Evolutionary conservation across 2,329 filamentous ascomycete genomes (phyloP), one percentile per base, ranked within the genome.

Genomic region (Xylariales sp.): DNA sequence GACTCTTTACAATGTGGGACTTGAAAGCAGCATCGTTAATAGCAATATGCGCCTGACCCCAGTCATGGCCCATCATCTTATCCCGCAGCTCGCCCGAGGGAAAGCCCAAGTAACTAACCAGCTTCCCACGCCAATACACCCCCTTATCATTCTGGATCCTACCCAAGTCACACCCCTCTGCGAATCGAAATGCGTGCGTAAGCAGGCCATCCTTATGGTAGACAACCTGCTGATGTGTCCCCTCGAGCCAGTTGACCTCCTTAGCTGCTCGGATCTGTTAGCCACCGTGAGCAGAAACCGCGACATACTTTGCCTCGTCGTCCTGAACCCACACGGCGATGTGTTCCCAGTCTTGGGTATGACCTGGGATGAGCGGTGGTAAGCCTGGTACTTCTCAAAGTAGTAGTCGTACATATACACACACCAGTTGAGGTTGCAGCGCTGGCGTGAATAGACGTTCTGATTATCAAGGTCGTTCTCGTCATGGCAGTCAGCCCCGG

Each of bases 361-460:
- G 63, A 21, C 57, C 56, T 6, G 48, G 49, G 24, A 50, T 51
- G 40, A 45, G 39, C 49, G 32, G 12, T 46, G 42, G 19, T 50
- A 40, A 10, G 51, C 47, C 5, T 56, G 52, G 50, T 66, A 63
- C 52, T 65, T 65, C 43, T 66, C 63, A 38, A 66, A 65, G 53
- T 65, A 68, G 55, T 67, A 66, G 45, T 56, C 62, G 53, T 68
- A 67, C 7, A 66, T 29, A 49, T 61, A 56, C 11, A 57, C 53
- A 52, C 64, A 68, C 62, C 63, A 68, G 46, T 57, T 57, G 43
- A 54, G 57, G 52, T 67, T 68, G 55, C 65, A 68, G 4, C 60
- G 58, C 44, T 52, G 47, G 3, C 65, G 63, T 6, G 54, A 53
- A 54, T 66, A 67, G 34, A 65, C 60, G 50, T 68, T 62, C 47